Base-by-base conservation (phyloP, 2,329 filamentous ascomycete species). In the Alternaria sp. region DNA sequence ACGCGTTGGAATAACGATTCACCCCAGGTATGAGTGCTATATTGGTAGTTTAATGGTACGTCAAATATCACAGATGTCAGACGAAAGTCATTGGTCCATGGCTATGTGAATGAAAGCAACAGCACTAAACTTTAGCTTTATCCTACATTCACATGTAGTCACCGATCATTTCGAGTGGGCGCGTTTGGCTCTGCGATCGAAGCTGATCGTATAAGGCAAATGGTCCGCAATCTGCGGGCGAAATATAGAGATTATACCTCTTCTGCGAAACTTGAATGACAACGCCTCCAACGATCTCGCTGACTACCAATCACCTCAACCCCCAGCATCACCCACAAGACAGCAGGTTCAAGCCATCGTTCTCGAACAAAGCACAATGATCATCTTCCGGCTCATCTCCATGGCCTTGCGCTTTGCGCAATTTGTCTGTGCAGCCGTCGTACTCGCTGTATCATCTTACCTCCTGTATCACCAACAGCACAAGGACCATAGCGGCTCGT, bases 371-470 rank as follows among this genome's bases (percentile, higher is more conserved):
- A 27, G 10, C 62, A 65, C 10, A 9, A 74, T 74, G 70, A 43
- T 62, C 22, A 8, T 72, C 59, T 55, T 83, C 8, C 84, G 86
- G 57, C 63, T 88, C 30, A 63, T 85, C 27, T 86, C 85, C 27
- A 82, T 87, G 62, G 74, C 85, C 69, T 81, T 90, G 69, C 86
- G 88, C 71, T 74, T 86, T 16, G 84, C 83, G 69, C 83, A 92
- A 80, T 84, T 93, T 65, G 87, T 83, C 72, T 92, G 90, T 73
- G 89, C 85, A 16, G 84, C 86, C 69, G 89, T 92, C 76, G 64
- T 81, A 73, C 59, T 63, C 20, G 52, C 65, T 44, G 38, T 69
- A 27, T 48, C 61, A 14, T 51, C 67, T 32, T 50, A 62, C 49
- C 68, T 72, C 66, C 56, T 68, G 25, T 22, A 68, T 41, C 25